Evolutionary conservation across 495 filamentous ascomycete genomes (phyloP).

Genomic region (Hypoxylon lienhwacheense): DNA sequence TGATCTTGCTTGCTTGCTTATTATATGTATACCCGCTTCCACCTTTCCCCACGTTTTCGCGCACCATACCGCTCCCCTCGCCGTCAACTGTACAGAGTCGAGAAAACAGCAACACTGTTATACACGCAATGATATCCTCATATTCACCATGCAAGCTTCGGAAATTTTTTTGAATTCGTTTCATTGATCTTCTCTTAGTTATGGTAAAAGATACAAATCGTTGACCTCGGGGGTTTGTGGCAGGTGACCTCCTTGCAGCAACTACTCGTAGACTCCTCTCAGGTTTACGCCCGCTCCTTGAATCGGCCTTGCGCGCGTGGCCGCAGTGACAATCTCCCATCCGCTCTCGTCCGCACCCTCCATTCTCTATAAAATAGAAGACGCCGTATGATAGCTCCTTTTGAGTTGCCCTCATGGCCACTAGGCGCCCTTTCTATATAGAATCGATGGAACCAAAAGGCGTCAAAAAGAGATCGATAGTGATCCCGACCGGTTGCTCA

Average conservation of each 20-base stretch:
- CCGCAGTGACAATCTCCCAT: conserved; percentile 1
- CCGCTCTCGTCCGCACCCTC: not conserved
- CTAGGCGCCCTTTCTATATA: conserved; percentile 16
- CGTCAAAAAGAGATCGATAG: conserved; percentile 8
- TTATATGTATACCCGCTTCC: too few relatives aligned
- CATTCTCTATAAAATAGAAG: not conserved
- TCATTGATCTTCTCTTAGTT: conserved; percentile 31
- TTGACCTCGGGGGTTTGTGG: conserved; percentile 15
- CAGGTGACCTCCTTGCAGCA: conserved; percentile 9
- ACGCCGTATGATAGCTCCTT: not conserved
- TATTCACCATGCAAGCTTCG: too few relatives aligned
- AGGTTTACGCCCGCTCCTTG: conserved; percentile 14
- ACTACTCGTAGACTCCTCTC: conserved; percentile 27
- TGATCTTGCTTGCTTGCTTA: too few relatives aligned
- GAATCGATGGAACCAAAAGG: conserved; percentile 19
- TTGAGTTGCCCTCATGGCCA: conserved; percentile 2
- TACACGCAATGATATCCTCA: too few relatives aligned
- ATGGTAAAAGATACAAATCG: conserved; percentile 37
- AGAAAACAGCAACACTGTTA: too few relatives aligned
- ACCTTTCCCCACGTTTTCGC: too few relatives aligned
- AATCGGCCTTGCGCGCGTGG: conserved; percentile 2
- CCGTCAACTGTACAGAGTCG: too few relatives aligned
- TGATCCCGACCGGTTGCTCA: not conserved
- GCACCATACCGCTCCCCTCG: too few relatives aligned
- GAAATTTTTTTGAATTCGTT: conserved; percentile 32